Conservation (phyloP, 805 yeast genomes). For the Kurtzmaniella fragi region DNA sequence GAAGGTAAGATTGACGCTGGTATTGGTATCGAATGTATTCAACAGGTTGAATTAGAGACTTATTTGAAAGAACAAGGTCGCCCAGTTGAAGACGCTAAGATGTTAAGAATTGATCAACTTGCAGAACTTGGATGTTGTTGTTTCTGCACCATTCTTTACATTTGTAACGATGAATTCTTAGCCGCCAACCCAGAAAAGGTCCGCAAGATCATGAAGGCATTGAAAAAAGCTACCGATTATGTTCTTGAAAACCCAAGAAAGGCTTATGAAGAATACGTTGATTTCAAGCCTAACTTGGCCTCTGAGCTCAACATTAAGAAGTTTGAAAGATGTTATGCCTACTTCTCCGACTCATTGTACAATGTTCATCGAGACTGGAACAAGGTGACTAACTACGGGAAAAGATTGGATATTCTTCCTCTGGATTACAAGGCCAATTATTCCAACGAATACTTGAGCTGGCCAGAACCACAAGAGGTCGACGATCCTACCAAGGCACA, state of each 20-base stretch:
- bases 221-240: constrained; percentile 48
- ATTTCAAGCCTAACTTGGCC: constrained; percentile 45
- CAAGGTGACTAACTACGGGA: constrained; percentile 52
- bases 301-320: constrained; percentile 37
- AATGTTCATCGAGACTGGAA: constrained; percentile 55
- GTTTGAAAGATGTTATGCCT: constrained; percentile 52
- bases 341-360: constrained; percentile 46
- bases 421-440: constrained; percentile 46
- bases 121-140: constrained; percentile 58
- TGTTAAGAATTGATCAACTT: constrained; percentile 51
- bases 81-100: constrained; percentile 43
- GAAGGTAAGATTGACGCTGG: constrained; percentile 56
- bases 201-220: constrained; percentile 39
- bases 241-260: constrained; percentile 38
- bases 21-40: constrained; percentile 55
- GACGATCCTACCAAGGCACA: constrained; percentile 46
- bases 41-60: constrained; percentile 54
- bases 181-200: constrained; percentile 43
- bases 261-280: constrained; percentile 43
- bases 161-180: constrained; percentile 47
- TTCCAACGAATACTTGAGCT: constrained; percentile 44
- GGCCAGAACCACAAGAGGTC: constrained; percentile 47
- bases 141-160: constrained; percentile 53
- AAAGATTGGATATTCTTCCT: constrained; percentile 48
- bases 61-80: constrained; percentile 40